Evolutionary conservation across 2,329 filamentous ascomycete genomes (phyloP).

Genomic region (Aspergillus hortae): DNA sequence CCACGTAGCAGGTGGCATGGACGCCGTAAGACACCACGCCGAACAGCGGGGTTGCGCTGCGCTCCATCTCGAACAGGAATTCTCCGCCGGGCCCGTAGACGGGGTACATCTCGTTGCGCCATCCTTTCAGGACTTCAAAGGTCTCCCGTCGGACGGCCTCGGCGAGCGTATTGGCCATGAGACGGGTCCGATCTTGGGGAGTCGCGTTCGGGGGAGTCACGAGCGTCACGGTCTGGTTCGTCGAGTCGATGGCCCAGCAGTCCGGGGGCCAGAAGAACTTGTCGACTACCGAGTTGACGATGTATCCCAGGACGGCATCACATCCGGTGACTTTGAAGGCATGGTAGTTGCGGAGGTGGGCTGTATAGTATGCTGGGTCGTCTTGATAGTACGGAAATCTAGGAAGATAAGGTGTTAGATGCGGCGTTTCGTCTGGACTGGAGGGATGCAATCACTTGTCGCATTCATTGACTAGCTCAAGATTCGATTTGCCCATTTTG

Average conservation of each 20-base stretch:
- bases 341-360: constrained; percentile 54
- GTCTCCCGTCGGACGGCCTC: constrained; percentile 67
- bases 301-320: constrained; percentile 60
- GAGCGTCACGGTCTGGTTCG: constrained; percentile 61
- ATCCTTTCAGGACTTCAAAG: constrained; percentile 72
- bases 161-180: constrained; percentile 55
- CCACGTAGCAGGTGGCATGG: constrained; percentile 73
- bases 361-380: constrained; percentile 54
- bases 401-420: constrained; percentile 13
- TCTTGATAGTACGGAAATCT: constrained; percentile 75
- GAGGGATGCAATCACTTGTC: constrained; percentile 42
- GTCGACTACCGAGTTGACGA: constrained; percentile 47
- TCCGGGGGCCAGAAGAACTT: constrained; percentile 51
- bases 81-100: constrained; percentile 62
- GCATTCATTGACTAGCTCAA: constrained; percentile 56
- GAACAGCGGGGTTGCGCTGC: constrained; percentile 69
- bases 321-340: constrained; percentile 65
- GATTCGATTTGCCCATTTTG: constrained; percentile 43
- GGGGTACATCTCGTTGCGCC: constrained; percentile 77
- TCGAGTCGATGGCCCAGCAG: constrained; percentile 57
- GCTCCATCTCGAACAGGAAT: constrained; percentile 70
- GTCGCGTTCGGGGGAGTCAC: constrained; percentile 53
- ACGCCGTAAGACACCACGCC: constrained; percentile 76
- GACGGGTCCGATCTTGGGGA: constrained; percentile 60
- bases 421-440: not conserved